Percentiles rank a stretch among this genome's conserved stretches.
These are phyloP conservation scores for Lactarius trivialis DNA, from an alignment of 768 basidiomycete species.

Conservation along the genomic window DNA sequence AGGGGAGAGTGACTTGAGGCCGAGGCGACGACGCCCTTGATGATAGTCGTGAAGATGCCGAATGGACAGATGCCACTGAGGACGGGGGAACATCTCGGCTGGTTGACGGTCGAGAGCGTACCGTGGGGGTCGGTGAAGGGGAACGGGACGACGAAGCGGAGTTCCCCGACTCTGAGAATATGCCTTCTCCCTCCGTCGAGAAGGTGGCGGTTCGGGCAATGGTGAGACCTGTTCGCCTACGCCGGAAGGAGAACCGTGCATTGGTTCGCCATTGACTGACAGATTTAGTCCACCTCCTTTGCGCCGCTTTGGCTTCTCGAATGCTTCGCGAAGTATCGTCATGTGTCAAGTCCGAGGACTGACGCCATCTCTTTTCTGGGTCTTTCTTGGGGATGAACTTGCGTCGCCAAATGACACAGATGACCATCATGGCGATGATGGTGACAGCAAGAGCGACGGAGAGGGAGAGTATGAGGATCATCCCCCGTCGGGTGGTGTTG, in stretches of 20 bases:
- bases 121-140: constrained; percentile 5
- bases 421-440: constrained; percentile 56
- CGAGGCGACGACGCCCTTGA: not conserved
- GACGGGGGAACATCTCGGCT: not conserved
- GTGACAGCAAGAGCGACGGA: constrained; percentile 56
- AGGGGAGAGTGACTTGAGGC: not conserved
- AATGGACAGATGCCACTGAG: not conserved
- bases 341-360: constrained; percentile 23
- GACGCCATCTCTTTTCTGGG: constrained; percentile 43
- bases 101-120: not conserved
- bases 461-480: constrained; percentile 38
- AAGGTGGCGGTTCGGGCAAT: not conserved
- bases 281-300: constrained; percentile 59
- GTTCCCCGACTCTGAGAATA: not conserved
- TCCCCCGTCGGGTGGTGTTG: constrained; percentile 3
- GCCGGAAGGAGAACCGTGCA: constrained; percentile 52
- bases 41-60: not conserved
- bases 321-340: constrained; percentile 29
- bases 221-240: constrained; percentile 37
- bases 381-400: constrained; percentile 39
- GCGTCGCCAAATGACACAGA: constrained; percentile 56
- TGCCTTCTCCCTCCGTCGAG: constrained; percentile 2
- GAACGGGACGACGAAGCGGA: not conserved
- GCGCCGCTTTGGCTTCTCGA: constrained; percentile 43
- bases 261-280: constrained; percentile 65